Evolutionary conservation across 495 filamentous ascomycete genomes (phyloP).

Genomic region (Terfezia claveryi): DNA sequence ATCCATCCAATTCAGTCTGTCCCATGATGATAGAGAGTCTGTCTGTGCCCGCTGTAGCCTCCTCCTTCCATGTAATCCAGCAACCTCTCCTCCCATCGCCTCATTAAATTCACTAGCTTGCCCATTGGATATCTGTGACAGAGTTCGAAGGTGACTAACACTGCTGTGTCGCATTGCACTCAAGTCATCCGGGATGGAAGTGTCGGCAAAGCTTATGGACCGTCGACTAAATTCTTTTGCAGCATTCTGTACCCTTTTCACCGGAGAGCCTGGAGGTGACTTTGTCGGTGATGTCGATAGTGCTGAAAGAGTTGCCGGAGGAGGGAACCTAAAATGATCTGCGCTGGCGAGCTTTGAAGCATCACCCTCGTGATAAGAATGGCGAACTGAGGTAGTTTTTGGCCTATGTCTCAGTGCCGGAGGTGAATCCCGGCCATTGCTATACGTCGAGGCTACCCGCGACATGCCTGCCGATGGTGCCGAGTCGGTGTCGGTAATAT

Average conservation of each 20-base stretch:
- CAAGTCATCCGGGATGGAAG: slow-evolving; percentile 16
- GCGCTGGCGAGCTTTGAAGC: not conserved
- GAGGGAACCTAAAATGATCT: not conserved
- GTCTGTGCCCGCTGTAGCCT: slow-evolving; percentile 57
- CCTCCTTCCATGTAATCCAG: slow-evolving; percentile 62
- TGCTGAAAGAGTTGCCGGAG: not conserved
- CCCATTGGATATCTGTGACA: slow-evolving; percentile 65
- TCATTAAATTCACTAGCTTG: slow-evolving; percentile 55
- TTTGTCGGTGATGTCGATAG: not conserved
- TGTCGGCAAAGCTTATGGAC: not conserved
- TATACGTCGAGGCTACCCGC: too few relatives aligned
- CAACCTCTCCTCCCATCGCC: slow-evolving; percentile 56
- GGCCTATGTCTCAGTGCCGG: not conserved
- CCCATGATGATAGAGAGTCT: slow-evolving; percentile 40
- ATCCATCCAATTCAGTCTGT: slow-evolving; percentile 92
- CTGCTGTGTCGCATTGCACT: slow-evolving; percentile 18
- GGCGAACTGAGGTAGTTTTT: not conserved
- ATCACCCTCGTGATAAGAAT: not conserved
- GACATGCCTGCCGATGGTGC: too few relatives aligned
- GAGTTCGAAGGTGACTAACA: slow-evolving; percentile 54
- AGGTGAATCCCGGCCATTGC: not conserved
- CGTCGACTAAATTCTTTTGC: not conserved
- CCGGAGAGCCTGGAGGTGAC: not conserved
- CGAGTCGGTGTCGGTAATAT: too few relatives aligned
- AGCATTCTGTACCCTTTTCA: not conserved